Evolutionary conservation across 768 basidiomycete genomes (phyloP).

Genomic region (Tylopilus sp.): DNA sequence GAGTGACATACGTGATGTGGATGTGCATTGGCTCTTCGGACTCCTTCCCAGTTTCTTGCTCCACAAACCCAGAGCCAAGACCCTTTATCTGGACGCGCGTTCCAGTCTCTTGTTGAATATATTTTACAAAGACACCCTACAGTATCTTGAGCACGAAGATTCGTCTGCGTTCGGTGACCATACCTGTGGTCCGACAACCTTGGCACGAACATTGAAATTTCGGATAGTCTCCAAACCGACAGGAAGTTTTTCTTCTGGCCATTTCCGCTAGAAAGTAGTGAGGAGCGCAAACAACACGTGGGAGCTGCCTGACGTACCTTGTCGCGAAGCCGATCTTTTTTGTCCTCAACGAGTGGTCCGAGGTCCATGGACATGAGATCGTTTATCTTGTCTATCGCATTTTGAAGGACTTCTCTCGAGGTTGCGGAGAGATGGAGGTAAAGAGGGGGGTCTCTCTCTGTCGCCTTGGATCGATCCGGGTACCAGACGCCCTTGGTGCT

Average conservation of each 20-base stretch:
- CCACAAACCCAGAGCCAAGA: constrained; percentile 90
- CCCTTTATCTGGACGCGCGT: constrained; percentile 98
- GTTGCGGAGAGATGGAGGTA: constrained; percentile 91
- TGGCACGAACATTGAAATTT: constrained; percentile 97
- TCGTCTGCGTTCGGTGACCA: constrained; percentile 19
- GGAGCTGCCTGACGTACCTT: constrained; percentile 39
- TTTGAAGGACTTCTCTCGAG: constrained; percentile 60
- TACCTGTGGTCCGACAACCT: constrained; percentile 94
- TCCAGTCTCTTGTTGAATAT: constrained; percentile 94
- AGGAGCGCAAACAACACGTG: constrained; percentile 1
- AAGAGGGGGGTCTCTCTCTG: constrained; percentile 88
- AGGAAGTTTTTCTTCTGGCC: constrained; percentile 95
- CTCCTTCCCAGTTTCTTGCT: constrained; percentile 85
- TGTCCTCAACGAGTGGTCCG: constrained; percentile 78
- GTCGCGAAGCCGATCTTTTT: constrained; percentile 64
- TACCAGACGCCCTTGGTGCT: constrained; percentile 96
- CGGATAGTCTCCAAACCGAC: constrained; percentile 87
- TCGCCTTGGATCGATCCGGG: constrained; percentile 87
- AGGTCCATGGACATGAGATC: constrained; percentile 73
- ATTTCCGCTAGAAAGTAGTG: constrained; percentile 66
- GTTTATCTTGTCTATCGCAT: constrained; percentile 66
- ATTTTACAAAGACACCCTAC: constrained; percentile 93
- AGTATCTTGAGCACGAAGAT: not conserved
- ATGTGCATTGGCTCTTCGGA: constrained; percentile 90
- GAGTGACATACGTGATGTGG: constrained; percentile 71